A percentile compares a stretch with the other conserved stretches of the same genome.
These are phyloP conservation scores for Sicyos baderoa DNA, from an alignment of 306 rosid genomes.

Conservation along the genomic window DNA sequence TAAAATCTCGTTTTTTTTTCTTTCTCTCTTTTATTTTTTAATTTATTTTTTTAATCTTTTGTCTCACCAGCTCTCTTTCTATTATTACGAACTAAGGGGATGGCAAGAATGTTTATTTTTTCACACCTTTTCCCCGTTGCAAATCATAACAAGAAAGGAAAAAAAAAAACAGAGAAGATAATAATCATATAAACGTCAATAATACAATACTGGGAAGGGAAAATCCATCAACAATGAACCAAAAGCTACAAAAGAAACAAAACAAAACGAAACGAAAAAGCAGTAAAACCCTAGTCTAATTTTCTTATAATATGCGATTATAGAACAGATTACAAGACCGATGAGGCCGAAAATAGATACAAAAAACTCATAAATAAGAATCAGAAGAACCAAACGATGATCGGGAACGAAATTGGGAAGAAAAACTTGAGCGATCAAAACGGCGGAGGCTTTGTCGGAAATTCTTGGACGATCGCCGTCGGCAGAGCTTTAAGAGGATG, in stretches of 20 bases:
- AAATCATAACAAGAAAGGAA: constrained; percentile 16
- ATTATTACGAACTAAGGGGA: background rate
- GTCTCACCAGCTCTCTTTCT: background rate
- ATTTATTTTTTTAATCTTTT: too few species aligned
- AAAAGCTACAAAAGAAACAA: constrained; percentile 15
- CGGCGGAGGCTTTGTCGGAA: background rate
- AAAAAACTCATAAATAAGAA: background rate
- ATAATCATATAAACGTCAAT: constrained; percentile 16
- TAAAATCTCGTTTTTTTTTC: background rate
- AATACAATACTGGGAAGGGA: constrained; percentile 21
- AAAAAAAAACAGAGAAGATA: constrained; percentile 10
- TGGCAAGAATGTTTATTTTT: background rate
- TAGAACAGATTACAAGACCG: constrained; percentile 22
- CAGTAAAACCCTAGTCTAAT: constrained; percentile 14
- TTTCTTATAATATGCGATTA: constrained; percentile 5
- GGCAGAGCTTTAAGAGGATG: background rate
- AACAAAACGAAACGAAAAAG: background rate
- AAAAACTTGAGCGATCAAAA: background rate
- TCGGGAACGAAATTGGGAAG: background rate
- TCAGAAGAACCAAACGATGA: constrained; percentile 11
- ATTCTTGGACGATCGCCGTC: background rate
- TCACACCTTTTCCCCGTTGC: constrained; percentile 1
- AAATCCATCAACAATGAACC: constrained; percentile 18
- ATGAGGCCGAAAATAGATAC: constrained; percentile 13
- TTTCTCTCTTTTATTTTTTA: too few species aligned